These are phyloP conservation scores for Arthromyces matolae DNA, from an alignment of 768 basidiomycete genomes.

Conservation along the genomic window DNA sequence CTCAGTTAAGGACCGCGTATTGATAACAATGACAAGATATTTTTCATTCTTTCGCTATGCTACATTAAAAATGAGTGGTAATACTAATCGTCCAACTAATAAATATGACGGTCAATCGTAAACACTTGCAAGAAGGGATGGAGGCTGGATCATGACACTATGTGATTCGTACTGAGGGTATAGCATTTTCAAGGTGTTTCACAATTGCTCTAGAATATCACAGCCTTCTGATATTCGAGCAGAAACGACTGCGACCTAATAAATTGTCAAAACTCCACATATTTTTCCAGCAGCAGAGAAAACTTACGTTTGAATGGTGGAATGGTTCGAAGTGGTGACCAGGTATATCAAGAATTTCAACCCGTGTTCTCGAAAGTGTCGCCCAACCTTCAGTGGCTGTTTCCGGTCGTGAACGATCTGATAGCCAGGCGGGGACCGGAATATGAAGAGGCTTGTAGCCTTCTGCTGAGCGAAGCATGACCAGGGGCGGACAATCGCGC, in stretches of 20 bases:
- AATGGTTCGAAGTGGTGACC: constrained; percentile 68
- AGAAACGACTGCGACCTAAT: constrained; percentile 29
- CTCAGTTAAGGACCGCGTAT: too few species aligned
- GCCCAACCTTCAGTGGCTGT: constrained; percentile 46
- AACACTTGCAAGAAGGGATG: too few species aligned
- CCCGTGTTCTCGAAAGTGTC: constrained; percentile 27
- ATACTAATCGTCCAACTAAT: too few species aligned
- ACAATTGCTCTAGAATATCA: too few species aligned
- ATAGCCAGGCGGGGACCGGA: constrained; percentile 50
- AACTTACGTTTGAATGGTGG: constrained; percentile 42
- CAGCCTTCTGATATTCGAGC: constrained; percentile 27
- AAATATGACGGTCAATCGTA: too few species aligned
- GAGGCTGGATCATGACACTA: too few species aligned
- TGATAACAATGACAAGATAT: too few species aligned
- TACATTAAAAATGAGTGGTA: too few species aligned
- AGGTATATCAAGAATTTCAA: constrained; percentile 53
- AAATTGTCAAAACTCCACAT: neutral
- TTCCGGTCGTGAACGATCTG: constrained; percentile 36
- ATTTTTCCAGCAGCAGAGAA: too few species aligned
- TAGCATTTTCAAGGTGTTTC: too few species aligned
- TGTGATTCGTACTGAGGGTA: too few species aligned
- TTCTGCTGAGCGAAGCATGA: constrained; percentile 51
- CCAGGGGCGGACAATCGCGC: constrained; percentile 32
- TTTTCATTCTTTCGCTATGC: too few species aligned
- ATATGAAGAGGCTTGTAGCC: constrained; percentile 34